Evolutionary conservation across 495 filamentous ascomycete species (phyloP).

Genomic region (Penicillium goetzii): DNA sequence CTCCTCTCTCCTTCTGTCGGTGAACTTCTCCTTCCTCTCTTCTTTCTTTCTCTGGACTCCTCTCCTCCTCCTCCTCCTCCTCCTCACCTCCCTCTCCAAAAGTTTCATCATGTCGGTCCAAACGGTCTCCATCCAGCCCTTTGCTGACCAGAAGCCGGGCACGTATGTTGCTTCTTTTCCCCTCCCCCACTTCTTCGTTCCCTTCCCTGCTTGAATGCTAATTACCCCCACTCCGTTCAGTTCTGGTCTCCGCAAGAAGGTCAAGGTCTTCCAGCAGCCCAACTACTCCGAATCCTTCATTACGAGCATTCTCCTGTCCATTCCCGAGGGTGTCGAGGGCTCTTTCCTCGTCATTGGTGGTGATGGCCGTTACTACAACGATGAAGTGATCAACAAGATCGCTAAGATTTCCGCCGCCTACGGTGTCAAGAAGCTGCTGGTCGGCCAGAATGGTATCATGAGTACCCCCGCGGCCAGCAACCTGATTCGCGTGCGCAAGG

Average conservation of each 20-base stretch:
- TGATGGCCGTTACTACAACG: conserved; percentile 96
- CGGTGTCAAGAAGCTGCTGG: conserved; percentile 96
- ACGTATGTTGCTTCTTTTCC: conserved; percentile 69
- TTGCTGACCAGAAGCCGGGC: conserved; percentile 96
- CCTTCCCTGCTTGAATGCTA: not conserved
- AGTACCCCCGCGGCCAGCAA: conserved; percentile 96
- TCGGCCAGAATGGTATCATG: conserved; percentile 94
- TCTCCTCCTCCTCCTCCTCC: conserved; percentile 16
- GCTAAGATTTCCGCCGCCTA: conserved; percentile 97
- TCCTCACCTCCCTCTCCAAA: conserved; percentile 11
- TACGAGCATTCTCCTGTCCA: conserved; percentile 89
- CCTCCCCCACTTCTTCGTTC: conserved; percentile 26
- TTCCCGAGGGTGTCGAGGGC: conserved; percentile 88
- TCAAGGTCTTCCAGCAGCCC: conserved; percentile 92
- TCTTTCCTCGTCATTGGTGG: conserved; percentile 95
- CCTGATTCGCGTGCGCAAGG: conserved; percentile 88
- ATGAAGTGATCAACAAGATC: conserved; percentile 93
- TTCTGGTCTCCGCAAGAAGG: conserved; percentile 98
- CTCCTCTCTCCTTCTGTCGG: conserved; percentile 31
- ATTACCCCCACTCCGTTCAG: conserved; percentile 52
- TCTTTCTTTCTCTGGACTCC: conserved; percentile 32
- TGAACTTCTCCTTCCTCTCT: conserved; percentile 26
- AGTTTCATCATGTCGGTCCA: conserved; percentile 66
- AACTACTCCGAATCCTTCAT: conserved; percentile 97
- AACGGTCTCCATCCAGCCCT: conserved; percentile 76